Evolutionary conservation across 352 stramenopile genomes (phyloP).

Genomic region (Globisporangium spiculum): DNA sequence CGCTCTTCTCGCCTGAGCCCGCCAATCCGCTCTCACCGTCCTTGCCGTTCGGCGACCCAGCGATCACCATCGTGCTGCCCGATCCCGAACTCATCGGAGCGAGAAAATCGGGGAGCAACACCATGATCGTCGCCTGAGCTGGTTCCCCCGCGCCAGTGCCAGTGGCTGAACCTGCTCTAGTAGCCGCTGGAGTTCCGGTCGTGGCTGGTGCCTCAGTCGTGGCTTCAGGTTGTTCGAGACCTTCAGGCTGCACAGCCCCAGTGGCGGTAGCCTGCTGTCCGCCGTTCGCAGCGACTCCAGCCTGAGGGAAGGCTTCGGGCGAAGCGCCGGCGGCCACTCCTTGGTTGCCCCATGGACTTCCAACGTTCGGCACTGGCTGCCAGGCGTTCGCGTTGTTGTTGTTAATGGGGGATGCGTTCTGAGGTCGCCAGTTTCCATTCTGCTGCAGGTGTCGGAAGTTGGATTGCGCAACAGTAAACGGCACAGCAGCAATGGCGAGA

Average conservation of each 20-base stretch:
- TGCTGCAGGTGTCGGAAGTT: conserved; percentile 17
- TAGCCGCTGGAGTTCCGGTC: background rate
- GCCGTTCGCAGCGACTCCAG: background rate
- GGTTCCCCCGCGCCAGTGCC: conserved; percentile 8
- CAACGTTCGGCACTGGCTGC: conserved; percentile 23
- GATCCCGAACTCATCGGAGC: conserved; percentile 35
- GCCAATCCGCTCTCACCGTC: conserved; percentile 21
- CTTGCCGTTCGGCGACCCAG: conserved; percentile 22
- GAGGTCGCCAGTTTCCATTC: conserved; percentile 2
- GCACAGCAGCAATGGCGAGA: background rate
- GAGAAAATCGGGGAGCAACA: conserved; percentile 50
- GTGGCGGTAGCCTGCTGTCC: background rate
- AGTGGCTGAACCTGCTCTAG: conserved; percentile 1
- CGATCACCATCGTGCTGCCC: conserved; percentile 40
- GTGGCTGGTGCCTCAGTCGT: conserved; percentile 21
- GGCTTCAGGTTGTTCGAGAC: conserved; percentile 8
- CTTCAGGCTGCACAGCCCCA: background rate
- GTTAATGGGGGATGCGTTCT: conserved; percentile 4
- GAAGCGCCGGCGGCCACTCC: background rate
- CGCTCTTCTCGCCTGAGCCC: conserved; percentile 16
- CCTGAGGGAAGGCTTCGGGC: conserved; percentile 11
- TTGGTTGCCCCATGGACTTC: conserved; percentile 18
- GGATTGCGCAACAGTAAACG: conserved; percentile 12
- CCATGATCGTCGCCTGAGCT: conserved; percentile 50
- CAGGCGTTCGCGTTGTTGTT: conserved; percentile 20